Conservation (phyloP, 2,329 filamentous ascomycete genomes). For the Stachybotrys chlorohalonatus region DNA sequence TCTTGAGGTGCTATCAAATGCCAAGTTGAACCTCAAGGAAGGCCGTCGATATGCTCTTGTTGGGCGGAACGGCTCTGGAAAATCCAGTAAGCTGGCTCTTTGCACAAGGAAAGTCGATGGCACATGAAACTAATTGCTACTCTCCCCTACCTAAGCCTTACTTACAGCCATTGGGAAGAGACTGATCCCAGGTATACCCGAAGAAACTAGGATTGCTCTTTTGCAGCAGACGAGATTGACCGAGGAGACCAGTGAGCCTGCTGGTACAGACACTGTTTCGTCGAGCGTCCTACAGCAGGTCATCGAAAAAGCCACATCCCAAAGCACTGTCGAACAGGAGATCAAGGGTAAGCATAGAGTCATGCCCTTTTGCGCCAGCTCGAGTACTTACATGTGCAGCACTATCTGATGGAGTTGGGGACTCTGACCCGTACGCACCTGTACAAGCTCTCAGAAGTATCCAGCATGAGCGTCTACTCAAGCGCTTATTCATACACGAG, state of each 20-base stretch:
- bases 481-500: slow-evolving; percentile 57
- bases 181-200: slow-evolving; percentile 66
- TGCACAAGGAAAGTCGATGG: background rate
- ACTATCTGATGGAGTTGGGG: slow-evolving; percentile 51
- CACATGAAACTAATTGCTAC: background rate
- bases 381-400: slow-evolving; percentile 23
- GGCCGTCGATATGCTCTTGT: slow-evolving; percentile 69
- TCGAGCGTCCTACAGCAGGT: slow-evolving; percentile 56
- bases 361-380: background rate
- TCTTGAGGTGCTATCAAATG: slow-evolving; percentile 61
- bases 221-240: slow-evolving; percentile 53
- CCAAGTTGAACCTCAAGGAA: slow-evolving; percentile 62
- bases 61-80: slow-evolving; percentile 74
- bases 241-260: slow-evolving; percentile 19
- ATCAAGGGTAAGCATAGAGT: slow-evolving; percentile 41
- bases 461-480: slow-evolving; percentile 51
- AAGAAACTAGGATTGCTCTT: slow-evolving; percentile 55
- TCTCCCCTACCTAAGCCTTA: slow-evolving; percentile 33
- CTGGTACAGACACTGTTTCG: slow-evolving; percentile 5
- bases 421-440: slow-evolving; percentile 44
- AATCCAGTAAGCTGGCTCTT: slow-evolving; percentile 52
- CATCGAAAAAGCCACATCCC: slow-evolving; percentile 49
- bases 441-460: slow-evolving; percentile 53
- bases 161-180: slow-evolving; percentile 69
- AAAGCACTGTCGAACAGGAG: slow-evolving; percentile 49